phyloP scores from a whole-genome alignment of 768 basidiomycete species.

The Lepiota venenata region DNA sequence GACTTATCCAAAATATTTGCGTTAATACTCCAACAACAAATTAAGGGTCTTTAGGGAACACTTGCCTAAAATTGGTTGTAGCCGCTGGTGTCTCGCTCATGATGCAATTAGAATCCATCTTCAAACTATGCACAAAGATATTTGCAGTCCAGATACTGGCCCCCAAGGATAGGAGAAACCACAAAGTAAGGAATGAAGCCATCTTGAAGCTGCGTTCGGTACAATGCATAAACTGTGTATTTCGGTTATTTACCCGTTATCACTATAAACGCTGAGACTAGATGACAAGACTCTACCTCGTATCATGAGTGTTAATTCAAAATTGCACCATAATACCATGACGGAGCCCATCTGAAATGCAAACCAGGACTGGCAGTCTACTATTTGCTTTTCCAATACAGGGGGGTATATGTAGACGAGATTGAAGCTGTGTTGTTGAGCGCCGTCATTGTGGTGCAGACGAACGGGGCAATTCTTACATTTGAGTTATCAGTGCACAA shows the following conservation, averaged over 20 bases:
- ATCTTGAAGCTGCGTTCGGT: background rate
- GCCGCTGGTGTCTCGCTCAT: background rate
- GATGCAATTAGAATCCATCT: background rate
- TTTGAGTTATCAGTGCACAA: background rate
- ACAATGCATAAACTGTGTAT: background rate
- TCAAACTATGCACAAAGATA: background rate
- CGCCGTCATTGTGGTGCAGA: too few species aligned
- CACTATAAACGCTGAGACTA: too few species aligned
- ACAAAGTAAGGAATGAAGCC: background rate
- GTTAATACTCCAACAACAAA: background rate
- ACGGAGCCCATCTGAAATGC: background rate
- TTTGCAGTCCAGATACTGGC: background rate
- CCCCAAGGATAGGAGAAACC: background rate
- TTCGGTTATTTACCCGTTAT: too few species aligned
- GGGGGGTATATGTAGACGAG: background rate
- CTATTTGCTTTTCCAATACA: background rate
- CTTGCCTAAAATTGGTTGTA: background rate
- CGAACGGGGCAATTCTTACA: background rate
- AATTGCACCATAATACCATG: background rate
- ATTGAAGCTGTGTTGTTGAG: background rate
- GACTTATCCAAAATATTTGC: too few species aligned
- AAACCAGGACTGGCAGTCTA: background rate
- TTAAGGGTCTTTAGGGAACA: background rate
- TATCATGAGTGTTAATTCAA: conserved; percentile 1
- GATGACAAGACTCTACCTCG: background rate